phyloP scores from a whole-genome alignment of 139 green algal species.

The Chlamydomonas incerta region DNA sequence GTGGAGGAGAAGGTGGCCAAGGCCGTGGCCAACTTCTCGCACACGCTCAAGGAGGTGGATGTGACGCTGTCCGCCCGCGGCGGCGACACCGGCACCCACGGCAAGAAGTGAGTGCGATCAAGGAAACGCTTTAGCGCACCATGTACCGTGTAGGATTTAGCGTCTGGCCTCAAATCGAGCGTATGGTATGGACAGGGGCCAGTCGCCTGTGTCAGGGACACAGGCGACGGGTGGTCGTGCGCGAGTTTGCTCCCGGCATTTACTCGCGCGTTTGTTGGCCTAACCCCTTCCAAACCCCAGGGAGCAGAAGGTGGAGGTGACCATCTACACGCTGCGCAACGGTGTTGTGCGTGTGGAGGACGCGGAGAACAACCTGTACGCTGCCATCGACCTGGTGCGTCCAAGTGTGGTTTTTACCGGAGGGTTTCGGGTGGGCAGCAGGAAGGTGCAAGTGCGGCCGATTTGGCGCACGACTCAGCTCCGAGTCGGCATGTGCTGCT shows the following conservation, averaged over 20 bases:
- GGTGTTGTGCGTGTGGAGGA: constrained; percentile 81
- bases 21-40: constrained; percentile 65
- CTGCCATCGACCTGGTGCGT: constrained; percentile 74
- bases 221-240: no score
- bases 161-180: not conserved
- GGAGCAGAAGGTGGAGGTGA: constrained; percentile 84
- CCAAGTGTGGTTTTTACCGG: no score
- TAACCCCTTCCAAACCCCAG: no score
- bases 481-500: no score
- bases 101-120: constrained; percentile 64
- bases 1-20: constrained; percentile 78
- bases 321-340: constrained; percentile 77
- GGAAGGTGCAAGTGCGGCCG: no score
- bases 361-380: constrained; percentile 75
- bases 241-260: no score
- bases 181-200: not conserved
- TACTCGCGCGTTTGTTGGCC: no score
- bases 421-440: no score
- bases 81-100: constrained; percentile 74
- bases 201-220: no score
- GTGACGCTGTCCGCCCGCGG: constrained; percentile 72
- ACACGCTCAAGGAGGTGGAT: constrained; percentile 73
- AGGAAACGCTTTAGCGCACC: no score
- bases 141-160: no score
- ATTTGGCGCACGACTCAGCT: no score